These are phyloP conservation scores for Colletotrichum acutatum DNA, from an alignment of 2,329 filamentous ascomycete genomes.

Conservation along the genomic window DNA sequence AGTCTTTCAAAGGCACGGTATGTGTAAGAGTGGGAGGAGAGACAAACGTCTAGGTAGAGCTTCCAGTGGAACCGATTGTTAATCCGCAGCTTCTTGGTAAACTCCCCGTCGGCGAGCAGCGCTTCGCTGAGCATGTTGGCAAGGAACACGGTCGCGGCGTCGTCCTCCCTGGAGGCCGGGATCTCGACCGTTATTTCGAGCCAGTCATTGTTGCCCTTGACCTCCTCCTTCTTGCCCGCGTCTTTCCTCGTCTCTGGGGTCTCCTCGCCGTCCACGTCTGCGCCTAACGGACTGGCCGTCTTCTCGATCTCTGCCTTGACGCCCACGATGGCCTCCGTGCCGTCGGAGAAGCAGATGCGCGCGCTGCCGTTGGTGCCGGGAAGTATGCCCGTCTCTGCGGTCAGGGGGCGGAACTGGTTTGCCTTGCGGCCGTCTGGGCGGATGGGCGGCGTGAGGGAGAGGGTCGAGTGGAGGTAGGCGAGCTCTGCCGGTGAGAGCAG, in stretches of 20 bases:
- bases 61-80: slow-evolving; percentile 96
- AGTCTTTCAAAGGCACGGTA: background rate
- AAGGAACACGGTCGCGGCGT: slow-evolving; percentile 87
- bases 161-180: slow-evolving; percentile 89
- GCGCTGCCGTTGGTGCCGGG: slow-evolving; percentile 93
- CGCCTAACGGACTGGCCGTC: slow-evolving; percentile 54
- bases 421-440: slow-evolving; percentile 87
- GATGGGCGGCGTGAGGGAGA: slow-evolving; percentile 83
- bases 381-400: slow-evolving; percentile 90
- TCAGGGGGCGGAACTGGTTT: slow-evolving; percentile 89
- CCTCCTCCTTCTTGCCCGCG: slow-evolving; percentile 44
- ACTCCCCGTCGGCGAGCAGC: slow-evolving; percentile 77
- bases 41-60: slow-evolving; percentile 88
- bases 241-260: slow-evolving; percentile 41
- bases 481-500: slow-evolving; percentile 95
- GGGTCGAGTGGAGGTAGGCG: slow-evolving; percentile 91
- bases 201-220: slow-evolving; percentile 73
- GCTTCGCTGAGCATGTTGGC: slow-evolving; percentile 90
- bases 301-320: slow-evolving; percentile 95
- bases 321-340: slow-evolving; percentile 94
- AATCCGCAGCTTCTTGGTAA: slow-evolving; percentile 81
- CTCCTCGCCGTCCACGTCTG: slow-evolving; percentile 52
- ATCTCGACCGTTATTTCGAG: slow-evolving; percentile 93
- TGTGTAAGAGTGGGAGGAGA: background rate
- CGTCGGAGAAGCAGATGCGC: slow-evolving; percentile 92